Evolutionary conservation across 495 filamentous ascomycete species (phyloP).

Genomic region (Aspergillus incahuasiensis): DNA sequence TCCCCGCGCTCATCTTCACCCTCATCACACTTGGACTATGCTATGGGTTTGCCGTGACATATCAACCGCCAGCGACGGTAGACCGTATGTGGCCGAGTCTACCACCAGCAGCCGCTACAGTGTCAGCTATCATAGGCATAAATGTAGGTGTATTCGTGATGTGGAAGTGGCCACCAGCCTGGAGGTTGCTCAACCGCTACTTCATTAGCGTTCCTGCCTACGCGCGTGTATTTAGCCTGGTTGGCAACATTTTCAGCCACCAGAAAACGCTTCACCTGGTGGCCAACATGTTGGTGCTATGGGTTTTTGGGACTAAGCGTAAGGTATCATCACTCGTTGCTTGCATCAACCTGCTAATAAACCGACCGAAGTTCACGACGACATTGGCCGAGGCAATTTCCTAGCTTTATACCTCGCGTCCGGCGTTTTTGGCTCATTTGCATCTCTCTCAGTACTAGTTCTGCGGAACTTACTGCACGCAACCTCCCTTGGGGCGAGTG

Average conservation of each 20-base stretch:
- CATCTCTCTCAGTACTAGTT: constrained; percentile 56
- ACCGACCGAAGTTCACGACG: constrained; percentile 61
- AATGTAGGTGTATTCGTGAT: constrained; percentile 58
- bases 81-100: constrained; percentile 66
- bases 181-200: constrained; percentile 71
- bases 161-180: constrained; percentile 67
- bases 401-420: constrained; percentile 69
- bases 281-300: constrained; percentile 65
- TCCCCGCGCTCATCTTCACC: constrained; percentile 58
- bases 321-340: constrained; percentile 17
- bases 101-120: constrained; percentile 75
- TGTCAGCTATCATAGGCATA: constrained; percentile 56
- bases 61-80: constrained; percentile 54
- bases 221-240: constrained; percentile 57
- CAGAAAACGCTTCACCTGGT: constrained; percentile 60
- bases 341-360: neutral
- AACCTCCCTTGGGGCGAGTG: constrained; percentile 68
- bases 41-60: constrained; percentile 53
- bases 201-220: constrained; percentile 68
- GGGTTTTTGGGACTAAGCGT: constrained; percentile 54
- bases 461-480: constrained; percentile 44
- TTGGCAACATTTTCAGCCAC: constrained; percentile 79
- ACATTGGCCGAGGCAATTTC: constrained; percentile 81
- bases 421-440: constrained; percentile 62
- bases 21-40: constrained; percentile 46